Percentiles rank a stretch among this genome's conserved stretches.
Conservation (phyloP, 495 filamentous ascomycete species). For the Neurospora sp. region DNA sequence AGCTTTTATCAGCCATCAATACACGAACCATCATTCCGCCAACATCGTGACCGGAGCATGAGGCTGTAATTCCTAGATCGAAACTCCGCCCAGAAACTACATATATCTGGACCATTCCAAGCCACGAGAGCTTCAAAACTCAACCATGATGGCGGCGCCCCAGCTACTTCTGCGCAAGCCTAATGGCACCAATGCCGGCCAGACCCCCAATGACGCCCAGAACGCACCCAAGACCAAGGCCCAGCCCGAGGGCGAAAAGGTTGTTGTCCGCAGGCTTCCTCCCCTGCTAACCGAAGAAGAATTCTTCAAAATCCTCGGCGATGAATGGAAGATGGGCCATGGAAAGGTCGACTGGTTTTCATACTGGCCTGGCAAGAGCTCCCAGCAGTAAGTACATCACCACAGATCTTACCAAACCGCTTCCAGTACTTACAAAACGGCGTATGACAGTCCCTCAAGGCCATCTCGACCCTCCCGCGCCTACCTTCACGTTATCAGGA, state of each 20-base stretch:
- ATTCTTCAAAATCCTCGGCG: slow-evolving; percentile 62
- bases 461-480: slow-evolving; percentile 66
- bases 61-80: neutral
- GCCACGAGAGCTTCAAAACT: neutral
- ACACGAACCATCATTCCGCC: neutral
- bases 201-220: slow-evolving; percentile 38
- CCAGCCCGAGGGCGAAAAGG: slow-evolving; percentile 60
- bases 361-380: slow-evolving; percentile 75
- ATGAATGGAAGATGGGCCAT: slow-evolving; percentile 67
- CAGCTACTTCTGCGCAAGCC: slow-evolving; percentile 25
- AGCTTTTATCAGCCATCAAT: neutral
- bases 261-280: slow-evolving; percentile 75
- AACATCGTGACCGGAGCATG: neutral
- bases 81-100: neutral
- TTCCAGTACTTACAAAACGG: slow-evolving; percentile 8
- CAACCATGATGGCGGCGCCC: slow-evolving; percentile 21
- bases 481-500: slow-evolving; percentile 62
- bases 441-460: slow-evolving; percentile 54
- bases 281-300: slow-evolving; percentile 77
- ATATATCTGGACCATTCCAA: neutral
- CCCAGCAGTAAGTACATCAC: slow-evolving; percentile 61
- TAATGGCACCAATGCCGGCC: slow-evolving; percentile 17
- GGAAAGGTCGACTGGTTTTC: slow-evolving; percentile 77
- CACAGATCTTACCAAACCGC: neutral
- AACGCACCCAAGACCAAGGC: slow-evolving; percentile 44